A percentile compares a stretch with the other conserved stretches of the same genome.
phyloP scores from a whole-genome alignment of 2,329 filamentous ascomycete genomes.

The Metarhizium album region DNA sequence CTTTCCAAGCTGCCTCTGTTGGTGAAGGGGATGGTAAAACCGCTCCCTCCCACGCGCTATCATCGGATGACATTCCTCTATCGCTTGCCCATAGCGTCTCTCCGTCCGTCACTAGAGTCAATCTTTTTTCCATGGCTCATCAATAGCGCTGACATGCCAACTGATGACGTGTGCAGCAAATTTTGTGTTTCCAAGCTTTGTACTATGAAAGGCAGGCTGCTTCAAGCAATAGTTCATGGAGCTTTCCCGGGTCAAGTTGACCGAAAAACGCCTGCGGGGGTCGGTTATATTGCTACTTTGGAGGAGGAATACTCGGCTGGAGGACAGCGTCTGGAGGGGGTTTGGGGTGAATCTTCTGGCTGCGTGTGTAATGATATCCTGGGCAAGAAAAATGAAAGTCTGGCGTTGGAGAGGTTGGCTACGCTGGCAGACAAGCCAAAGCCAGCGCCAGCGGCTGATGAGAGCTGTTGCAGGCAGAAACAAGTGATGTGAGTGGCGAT shows the following conservation, averaged over 20 bases:
- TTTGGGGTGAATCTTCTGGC: neutral
- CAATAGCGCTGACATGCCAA: constrained; percentile 31
- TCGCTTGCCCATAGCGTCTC: constrained; percentile 35
- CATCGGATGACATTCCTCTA: constrained; percentile 34
- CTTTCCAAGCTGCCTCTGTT: constrained; percentile 20
- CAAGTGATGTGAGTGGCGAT: constrained; percentile 14
- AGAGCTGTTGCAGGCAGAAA: constrained; percentile 15
- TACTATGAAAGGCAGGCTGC: constrained; percentile 6
- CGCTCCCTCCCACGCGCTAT: constrained; percentile 19
- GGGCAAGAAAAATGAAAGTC: constrained; percentile 12
- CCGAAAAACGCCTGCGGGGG: neutral
- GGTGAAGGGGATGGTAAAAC: constrained; percentile 22
- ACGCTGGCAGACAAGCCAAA: constrained; percentile 11
- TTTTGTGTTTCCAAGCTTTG: neutral
- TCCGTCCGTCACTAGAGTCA: constrained; percentile 30
- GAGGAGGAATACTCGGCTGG: constrained; percentile 6
- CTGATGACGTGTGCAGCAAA: neutral
- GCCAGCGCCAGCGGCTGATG: constrained; percentile 19
- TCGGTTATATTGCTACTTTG: neutral
- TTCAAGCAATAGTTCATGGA: neutral
- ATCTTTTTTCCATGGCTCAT: constrained; percentile 37
- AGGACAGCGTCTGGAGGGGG: neutral
- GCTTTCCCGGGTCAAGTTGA: neutral
- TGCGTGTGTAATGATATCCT: constrained; percentile 6
- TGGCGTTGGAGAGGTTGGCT: constrained; percentile 6